Conservation (phyloP, 1,284 basidiomycete species). For the Salmacisia buchloeana region DNA sequence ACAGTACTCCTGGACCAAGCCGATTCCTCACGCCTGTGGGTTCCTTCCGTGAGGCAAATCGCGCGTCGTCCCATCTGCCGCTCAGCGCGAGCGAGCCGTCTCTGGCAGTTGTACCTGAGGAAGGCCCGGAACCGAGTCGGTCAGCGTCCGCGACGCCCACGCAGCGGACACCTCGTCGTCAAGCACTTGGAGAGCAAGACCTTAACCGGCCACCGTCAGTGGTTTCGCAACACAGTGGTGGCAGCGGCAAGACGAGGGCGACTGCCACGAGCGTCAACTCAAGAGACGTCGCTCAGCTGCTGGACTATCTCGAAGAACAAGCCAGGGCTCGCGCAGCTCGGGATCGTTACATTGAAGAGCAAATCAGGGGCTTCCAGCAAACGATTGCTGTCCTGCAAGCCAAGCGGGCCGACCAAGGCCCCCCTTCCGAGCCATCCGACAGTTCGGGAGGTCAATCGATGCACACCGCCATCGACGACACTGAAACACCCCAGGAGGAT, state of each 20-base stretch:
- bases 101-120: not conserved
- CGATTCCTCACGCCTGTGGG: not conserved
- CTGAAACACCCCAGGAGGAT: not conserved
- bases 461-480: not conserved
- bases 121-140: not conserved
- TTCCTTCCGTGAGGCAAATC: not conserved
- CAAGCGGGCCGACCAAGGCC: constrained; percentile 16
- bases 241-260: not conserved
- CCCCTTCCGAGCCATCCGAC: not conserved
- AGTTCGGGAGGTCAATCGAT: constrained; percentile 5
- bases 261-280: constrained; percentile 24
- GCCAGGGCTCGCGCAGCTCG: constrained; percentile 20
- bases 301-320: constrained; percentile 33
- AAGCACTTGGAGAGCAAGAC: constrained; percentile 10
- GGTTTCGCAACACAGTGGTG: constrained; percentile 6
- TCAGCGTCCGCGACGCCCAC: not conserved
- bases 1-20: constrained; percentile 5
- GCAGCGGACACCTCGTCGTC: constrained; percentile 5
- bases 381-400: constrained; percentile 25
- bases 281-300: constrained; percentile 27
- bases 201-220: constrained; percentile 3
- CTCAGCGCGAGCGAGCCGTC: constrained; percentile 1
- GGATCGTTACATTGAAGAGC: constrained; percentile 30
- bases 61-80: constrained; percentile 3
- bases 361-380: constrained; percentile 30